Conservation (phyloP, 768 basidiomycete species). For the Tylopilus subfusipes region DNA sequence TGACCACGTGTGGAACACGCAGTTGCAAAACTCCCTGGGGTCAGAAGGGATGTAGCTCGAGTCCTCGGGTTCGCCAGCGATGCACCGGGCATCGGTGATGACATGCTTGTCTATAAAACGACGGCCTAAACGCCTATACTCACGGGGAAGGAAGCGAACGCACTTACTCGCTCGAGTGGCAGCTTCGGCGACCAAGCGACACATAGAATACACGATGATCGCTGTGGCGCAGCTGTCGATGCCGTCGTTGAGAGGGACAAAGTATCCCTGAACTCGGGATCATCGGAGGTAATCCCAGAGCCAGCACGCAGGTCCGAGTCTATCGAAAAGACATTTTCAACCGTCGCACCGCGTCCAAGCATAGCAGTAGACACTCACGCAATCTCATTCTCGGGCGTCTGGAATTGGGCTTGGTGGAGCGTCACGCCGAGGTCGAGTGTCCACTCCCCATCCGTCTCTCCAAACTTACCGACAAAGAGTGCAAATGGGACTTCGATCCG, state of each 20-base stretch:
- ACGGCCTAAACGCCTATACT: background rate
- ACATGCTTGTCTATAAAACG: conserved; percentile 68
- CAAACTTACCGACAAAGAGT: conserved; percentile 71
- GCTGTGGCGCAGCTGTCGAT: conserved; percentile 98
- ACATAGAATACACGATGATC: conserved; percentile 96
- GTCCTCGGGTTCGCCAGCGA: conserved; percentile 77
- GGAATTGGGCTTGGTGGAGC: conserved; percentile 45
- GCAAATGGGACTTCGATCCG: conserved; percentile 81
- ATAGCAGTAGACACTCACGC: conserved; percentile 56
- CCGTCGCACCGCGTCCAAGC: background rate
- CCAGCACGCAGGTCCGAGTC: conserved; percentile 97
- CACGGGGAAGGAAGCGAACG: background rate
- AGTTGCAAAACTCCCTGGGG: conserved; percentile 76
- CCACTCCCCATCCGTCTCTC: conserved; percentile 55
- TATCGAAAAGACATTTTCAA: conserved; percentile 28
- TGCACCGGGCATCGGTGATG: conserved; percentile 85
- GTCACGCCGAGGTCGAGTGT: conserved; percentile 49
- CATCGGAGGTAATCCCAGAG: conserved; percentile 99
- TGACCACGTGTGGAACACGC: conserved; percentile 97
- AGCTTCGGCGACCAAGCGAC: conserved; percentile 81
- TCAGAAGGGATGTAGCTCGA: conserved; percentile 85
- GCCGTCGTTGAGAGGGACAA: conserved; percentile 91
- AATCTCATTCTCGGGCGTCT: conserved; percentile 93
- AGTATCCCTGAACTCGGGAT: conserved; percentile 91
- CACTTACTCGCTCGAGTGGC: conserved; percentile 64